phyloP scores from a whole-genome alignment of 306 rosid genomes.

The Inga leiocalycina region DNA sequence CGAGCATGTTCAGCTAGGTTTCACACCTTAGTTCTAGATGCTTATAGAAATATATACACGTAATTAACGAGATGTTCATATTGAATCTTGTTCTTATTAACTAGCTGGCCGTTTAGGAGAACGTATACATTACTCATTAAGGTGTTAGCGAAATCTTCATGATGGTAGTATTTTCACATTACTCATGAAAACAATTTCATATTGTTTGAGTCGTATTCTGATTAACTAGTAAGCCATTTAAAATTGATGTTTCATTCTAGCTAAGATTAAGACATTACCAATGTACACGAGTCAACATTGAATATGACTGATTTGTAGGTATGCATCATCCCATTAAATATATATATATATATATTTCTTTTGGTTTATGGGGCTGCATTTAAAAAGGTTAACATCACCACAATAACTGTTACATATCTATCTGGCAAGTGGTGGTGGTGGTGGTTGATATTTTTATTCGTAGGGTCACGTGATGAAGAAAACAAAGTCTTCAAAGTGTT shows the following conservation, averaged over 20 bases:
- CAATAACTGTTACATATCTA: slow-evolving; percentile 26
- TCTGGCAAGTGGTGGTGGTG: slow-evolving; percentile 1
- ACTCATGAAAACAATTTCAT: neutral
- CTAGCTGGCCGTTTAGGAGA: neutral
- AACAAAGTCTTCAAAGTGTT: neutral
- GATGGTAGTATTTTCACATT: neutral
- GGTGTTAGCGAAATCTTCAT: neutral
- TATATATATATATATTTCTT: no score
- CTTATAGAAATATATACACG: neutral
- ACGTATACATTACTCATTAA: neutral
- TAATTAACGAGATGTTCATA: no score
- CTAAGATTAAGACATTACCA: slow-evolving; percentile 26
- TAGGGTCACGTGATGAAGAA: neutral
- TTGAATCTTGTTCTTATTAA: neutral
- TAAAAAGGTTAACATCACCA: neutral
- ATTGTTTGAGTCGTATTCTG: neutral
- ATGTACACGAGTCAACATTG: slow-evolving; percentile 29
- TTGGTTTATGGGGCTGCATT: neutral
- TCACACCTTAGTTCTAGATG: neutral
- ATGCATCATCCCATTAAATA: slow-evolving; percentile 24
- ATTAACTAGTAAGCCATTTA: neutral
- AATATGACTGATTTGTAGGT: slow-evolving; percentile 39
- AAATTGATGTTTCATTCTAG: slow-evolving; percentile 9
- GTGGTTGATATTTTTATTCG: neutral
- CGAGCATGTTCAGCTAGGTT: neutral